A percentile compares a stretch with the other conserved stretches of the same genome.
phyloP scores from a whole-genome alignment of 306 rosid species.

The Sophora flavescens region DNA sequence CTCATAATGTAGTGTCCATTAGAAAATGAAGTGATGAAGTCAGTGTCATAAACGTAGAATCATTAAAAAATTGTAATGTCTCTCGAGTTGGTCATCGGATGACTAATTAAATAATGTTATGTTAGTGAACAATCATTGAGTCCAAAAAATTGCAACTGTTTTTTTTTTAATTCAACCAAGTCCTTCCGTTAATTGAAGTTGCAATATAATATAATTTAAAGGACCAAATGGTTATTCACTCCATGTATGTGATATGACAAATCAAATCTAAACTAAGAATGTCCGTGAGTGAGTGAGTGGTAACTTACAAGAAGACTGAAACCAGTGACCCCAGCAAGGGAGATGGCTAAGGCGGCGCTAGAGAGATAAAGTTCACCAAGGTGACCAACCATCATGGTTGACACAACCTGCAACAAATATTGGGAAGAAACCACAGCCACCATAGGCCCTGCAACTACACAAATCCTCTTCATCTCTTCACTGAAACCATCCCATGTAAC shows the following conservation, averaged over 20 bases:
- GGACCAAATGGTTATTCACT: too few species aligned
- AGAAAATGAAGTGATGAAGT: too few species aligned
- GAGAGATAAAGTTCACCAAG: conserved; percentile 64
- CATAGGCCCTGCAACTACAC: conserved; percentile 60
- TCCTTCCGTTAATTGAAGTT: too few species aligned
- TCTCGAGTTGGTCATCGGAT: too few species aligned
- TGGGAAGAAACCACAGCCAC: conserved; percentile 58
- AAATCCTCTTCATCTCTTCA: conserved; percentile 59
- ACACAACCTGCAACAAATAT: conserved; percentile 56
- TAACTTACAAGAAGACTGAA: conserved; percentile 62
- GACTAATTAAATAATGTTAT: too few species aligned
- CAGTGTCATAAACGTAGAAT: too few species aligned
- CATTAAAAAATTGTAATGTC: too few species aligned
- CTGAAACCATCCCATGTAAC: conserved; percentile 45
- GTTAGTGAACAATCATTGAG: too few species aligned
- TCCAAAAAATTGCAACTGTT: too few species aligned
- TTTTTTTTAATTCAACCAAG: too few species aligned
- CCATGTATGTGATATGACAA: not conserved
- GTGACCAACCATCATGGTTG: conserved; percentile 71
- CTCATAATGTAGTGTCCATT: too few species aligned
- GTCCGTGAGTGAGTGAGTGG: not conserved
- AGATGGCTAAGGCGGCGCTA: conserved; percentile 59
- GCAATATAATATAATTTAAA: too few species aligned
- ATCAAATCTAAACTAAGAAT: not conserved
- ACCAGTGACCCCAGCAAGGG: conserved; percentile 61